Evolutionary conservation across 352 stramenopile genomes (phyloP).

Genomic region (Globisporangium irregulare): DNA sequence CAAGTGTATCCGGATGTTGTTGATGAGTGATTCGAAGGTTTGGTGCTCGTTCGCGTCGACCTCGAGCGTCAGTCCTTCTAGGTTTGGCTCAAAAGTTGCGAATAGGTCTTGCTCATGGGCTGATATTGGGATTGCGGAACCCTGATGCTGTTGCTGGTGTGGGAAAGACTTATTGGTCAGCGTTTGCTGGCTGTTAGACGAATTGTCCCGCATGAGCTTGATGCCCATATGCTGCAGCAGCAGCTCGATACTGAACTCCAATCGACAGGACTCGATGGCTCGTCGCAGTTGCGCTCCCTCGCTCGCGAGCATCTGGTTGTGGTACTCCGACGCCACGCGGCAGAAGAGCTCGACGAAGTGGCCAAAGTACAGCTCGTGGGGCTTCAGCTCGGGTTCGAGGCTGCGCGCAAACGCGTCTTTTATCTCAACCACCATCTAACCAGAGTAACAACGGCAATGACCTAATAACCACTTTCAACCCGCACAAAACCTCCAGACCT

Average conservation of each 20-base stretch:
- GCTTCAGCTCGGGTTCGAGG: conserved; percentile 1
- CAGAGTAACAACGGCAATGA: background rate
- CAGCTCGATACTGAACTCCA: conserved; percentile 64
- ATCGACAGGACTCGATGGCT: conserved; percentile 49
- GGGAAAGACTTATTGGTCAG: background rate
- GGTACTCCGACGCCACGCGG: conserved; percentile 48
- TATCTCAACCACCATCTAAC: conserved; percentile 20
- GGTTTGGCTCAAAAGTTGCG: background rate
- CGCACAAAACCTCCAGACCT: conserved; percentile 1
- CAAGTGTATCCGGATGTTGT: conserved; percentile 31
- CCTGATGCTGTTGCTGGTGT: background rate
- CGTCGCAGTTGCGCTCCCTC: conserved; percentile 53
- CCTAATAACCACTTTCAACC: conserved; percentile 17
- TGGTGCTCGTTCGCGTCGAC: conserved; percentile 13
- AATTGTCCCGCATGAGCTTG: conserved; percentile 24
- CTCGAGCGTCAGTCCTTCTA: conserved; percentile 16
- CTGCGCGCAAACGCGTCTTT: conserved; percentile 14
- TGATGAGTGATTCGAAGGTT: conserved; percentile 22
- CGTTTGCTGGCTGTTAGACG: background rate
- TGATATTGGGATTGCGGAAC: too few species aligned
- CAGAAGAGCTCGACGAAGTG: conserved; percentile 72
- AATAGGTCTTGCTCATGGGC: too few species aligned
- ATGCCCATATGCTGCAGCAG: conserved; percentile 60
- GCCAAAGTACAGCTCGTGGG: conserved; percentile 37
- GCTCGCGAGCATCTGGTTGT: conserved; percentile 38